phyloP scores from a whole-genome alignment of 495 filamentous ascomycete species.

The Neurospora terricola region DNA sequence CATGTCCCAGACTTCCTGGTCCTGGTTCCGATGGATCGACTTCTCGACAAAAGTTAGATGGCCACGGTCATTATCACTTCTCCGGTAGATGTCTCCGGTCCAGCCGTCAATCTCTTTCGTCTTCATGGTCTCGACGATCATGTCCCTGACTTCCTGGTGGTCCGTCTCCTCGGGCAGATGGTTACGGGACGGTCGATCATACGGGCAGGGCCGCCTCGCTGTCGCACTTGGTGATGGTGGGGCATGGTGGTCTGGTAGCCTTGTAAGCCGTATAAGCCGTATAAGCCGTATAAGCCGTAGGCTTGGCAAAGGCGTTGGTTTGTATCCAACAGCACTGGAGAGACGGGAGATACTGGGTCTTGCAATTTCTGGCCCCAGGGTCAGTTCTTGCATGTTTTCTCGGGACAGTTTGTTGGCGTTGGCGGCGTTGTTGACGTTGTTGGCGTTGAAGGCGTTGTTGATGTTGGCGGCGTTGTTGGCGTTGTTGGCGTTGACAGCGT shows the following conservation, averaged over 20 bases:
- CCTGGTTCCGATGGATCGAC: background rate
- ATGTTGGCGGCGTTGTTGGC: background rate
- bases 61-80: slow-evolving; percentile 36
- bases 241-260: slow-evolving; percentile 37
- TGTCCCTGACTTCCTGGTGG: background rate
- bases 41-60: background rate
- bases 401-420: slow-evolving; percentile 49
- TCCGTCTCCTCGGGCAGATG: background rate
- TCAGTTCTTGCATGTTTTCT: slow-evolving; percentile 65
- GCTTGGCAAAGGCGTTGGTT: background rate
- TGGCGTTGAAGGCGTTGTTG: too few relatives aligned
- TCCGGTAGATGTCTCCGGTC: slow-evolving; percentile 51
- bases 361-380: slow-evolving; percentile 11
- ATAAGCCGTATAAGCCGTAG: background rate
- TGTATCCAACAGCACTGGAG: too few relatives aligned
- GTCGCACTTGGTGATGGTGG: slow-evolving; percentile 56
- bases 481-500: background rate
- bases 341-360: slow-evolving; percentile 44
- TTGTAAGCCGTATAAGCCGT: background rate
- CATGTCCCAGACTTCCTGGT: slow-evolving; percentile 55
- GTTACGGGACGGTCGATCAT: background rate
- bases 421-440: background rate
- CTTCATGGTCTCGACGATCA: background rate
- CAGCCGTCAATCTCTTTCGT: slow-evolving; percentile 16
- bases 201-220: slow-evolving; percentile 19